Evolutionary conservation across 331 rosid genomes (phyloP), one percentile per base, ranked within the genome.

Genomic region (Telfairia occidentalis): DNA sequence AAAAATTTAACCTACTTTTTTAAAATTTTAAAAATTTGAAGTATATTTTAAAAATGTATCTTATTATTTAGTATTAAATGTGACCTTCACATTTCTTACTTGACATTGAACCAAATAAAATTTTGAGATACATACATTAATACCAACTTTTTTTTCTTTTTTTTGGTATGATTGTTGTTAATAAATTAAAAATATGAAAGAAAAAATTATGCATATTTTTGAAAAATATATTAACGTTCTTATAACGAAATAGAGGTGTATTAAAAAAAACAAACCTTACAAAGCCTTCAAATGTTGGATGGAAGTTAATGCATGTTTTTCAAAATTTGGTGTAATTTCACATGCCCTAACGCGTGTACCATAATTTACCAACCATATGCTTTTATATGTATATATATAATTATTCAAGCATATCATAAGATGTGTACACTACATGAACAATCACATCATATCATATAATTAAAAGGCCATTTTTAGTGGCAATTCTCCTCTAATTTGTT

Each of bases 271-370:
- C 18, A 40, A 65, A 40, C 26, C 49, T 63, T 63, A 18, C 23
- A 66, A 66, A 66, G 53, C 21, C 73, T 38, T 16, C 6, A 19
- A 66, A 42, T 67, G 74, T 67, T 67, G 52, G 28, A 42, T 5
- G 74, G 74, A 67, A 67, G 73, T 67, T 67, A 5, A 67, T 67
- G 74, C 37, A 67, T 67, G 23, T 67, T 67, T 67, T 53, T 67
- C 74, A 67, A 40, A 42, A 64, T 67, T 67, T 67, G 74, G 74
- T 67, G 74, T 42, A 67, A 67, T 67, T 67, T 67, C 74, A 67
- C 74, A 24, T 42, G 54, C 54, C 54, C 5, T 12, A 42, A 43
- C 19, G 54, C 74, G 35, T 67, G 37, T 42, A 42, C 74, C 21
- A 24, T 67, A 67, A 67, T 67, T 23, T 67, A 67, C 37, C 74